Evolutionary conservation across 345 rosid genomes (phyloP).

Genomic region (Populus tremula): DNA sequence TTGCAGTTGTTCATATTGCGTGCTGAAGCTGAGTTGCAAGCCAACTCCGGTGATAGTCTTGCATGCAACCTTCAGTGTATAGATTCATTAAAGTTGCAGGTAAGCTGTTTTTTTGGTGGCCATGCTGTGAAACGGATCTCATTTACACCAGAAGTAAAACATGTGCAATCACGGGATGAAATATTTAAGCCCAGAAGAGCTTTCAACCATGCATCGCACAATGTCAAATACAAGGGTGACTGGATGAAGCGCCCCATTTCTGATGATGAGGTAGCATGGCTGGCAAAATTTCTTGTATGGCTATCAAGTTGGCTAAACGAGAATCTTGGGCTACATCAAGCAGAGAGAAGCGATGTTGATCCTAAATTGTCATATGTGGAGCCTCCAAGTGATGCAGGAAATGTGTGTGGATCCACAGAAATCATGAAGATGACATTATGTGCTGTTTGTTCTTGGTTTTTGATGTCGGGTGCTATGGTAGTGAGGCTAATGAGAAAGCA

Average conservation of each 20-base stretch:
- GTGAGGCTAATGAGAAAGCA: slow-evolving; percentile 59
- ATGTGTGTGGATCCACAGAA: slow-evolving; percentile 40
- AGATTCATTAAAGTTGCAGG: slow-evolving; percentile 53
- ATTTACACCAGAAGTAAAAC: slow-evolving; percentile 38
- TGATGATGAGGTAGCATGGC: slow-evolving; percentile 74
- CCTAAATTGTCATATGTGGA: slow-evolving; percentile 54
- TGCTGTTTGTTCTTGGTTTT: slow-evolving; percentile 47
- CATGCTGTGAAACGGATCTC: slow-evolving; percentile 46
- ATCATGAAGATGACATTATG: slow-evolving; percentile 38
- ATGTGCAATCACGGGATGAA: slow-evolving; percentile 50
- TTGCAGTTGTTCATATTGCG: slow-evolving; percentile 82
- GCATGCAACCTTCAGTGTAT: slow-evolving; percentile 41
- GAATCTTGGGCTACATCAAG: slow-evolving; percentile 54
- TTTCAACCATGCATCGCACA: slow-evolving; percentile 38
- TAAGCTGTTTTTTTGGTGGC: slow-evolving; percentile 61
- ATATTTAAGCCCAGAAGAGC: slow-evolving; percentile 73
- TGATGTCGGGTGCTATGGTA: slow-evolving; percentile 32
- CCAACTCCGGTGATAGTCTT: slow-evolving; percentile 45
- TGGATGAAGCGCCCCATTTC: slow-evolving; percentile 90
- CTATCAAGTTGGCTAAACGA: slow-evolving; percentile 67
- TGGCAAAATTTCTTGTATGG: slow-evolving; percentile 62
- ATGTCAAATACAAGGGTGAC: slow-evolving; percentile 68
- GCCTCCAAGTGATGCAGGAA: slow-evolving; percentile 38
- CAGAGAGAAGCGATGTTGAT: slow-evolving; percentile 22
- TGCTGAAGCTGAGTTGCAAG: slow-evolving; percentile 83